These are phyloP conservation scores for Exophiala sideris DNA, from an alignment of 2,329 filamentous ascomycete species.

Conservation along the genomic window DNA sequence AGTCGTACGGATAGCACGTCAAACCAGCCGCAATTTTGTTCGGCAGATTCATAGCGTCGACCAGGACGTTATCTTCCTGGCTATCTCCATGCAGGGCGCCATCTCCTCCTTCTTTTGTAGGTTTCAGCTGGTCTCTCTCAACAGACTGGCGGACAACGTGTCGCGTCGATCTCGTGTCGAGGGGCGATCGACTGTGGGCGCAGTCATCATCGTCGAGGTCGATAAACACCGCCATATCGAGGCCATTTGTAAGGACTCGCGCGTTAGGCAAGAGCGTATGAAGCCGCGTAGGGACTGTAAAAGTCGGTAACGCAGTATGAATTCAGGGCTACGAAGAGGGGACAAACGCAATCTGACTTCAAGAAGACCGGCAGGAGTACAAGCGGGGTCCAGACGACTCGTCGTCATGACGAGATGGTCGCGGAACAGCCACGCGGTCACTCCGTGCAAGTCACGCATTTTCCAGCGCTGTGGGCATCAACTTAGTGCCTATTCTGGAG, in stretches of 20 bases:
- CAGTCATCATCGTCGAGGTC: conserved; percentile 40
- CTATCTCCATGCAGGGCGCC: background rate
- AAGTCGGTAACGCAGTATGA: no score
- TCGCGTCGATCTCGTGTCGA: conserved; percentile 21
- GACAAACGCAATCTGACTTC: no score
- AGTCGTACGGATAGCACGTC: conserved; percentile 47
- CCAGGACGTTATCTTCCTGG: background rate
- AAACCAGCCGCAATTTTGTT: conserved; percentile 40
- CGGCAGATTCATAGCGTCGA: background rate
- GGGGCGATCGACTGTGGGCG: conserved; percentile 15
- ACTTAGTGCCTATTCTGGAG: no score
- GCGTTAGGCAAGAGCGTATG: no score
- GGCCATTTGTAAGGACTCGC: conserved; percentile 16
- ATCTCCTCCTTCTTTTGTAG: background rate
- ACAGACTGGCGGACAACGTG: background rate
- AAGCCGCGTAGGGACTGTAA: no score
- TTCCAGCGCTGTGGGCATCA: no score
- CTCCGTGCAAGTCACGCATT: no score
- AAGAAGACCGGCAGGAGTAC: no score
- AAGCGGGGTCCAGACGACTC: no score
- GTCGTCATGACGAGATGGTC: no score
- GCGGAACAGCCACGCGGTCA: no score
- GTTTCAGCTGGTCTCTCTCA: conserved; percentile 15
- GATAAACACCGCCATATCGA: conserved; percentile 47
- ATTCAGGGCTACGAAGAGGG: no score